Evolutionary conservation across 2,329 filamentous ascomycete genomes (phyloP).

Genomic region (Trichoderma semiorbis): DNA sequence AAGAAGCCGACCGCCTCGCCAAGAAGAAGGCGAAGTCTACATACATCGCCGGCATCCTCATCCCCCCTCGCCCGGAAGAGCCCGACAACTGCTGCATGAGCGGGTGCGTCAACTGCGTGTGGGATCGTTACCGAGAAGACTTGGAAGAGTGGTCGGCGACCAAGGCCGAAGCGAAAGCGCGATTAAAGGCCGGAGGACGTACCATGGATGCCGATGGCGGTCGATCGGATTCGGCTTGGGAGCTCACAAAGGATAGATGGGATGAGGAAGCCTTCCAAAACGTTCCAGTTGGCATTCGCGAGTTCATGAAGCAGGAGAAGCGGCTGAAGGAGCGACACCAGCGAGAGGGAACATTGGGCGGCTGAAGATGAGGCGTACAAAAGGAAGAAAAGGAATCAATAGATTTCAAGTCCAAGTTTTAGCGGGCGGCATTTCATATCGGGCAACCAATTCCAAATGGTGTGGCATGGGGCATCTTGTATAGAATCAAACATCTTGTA

Average conservation of each 20-base stretch:
- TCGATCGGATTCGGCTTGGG: conserved; percentile 61
- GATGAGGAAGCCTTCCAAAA: conserved; percentile 70
- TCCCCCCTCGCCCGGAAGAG: conserved; percentile 81
- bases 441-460: not conserved
- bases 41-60: conserved; percentile 71
- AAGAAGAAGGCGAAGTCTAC: conserved; percentile 57
- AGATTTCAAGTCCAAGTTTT: not conserved
- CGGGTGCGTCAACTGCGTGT: conserved; percentile 96
- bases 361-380: not conserved
- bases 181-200: conserved; percentile 33
- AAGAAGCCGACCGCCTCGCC: conserved; percentile 59
- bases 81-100: conserved; percentile 99
- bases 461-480: not conserved
- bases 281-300: conserved; percentile 87
- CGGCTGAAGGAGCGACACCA: conserved; percentile 72
- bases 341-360: conserved; percentile 41
- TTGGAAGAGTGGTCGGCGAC: conserved; percentile 80
- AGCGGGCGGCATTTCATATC: not conserved
- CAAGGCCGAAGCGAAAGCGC: conserved; percentile 59
- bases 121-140: conserved; percentile 88
- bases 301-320: conserved; percentile 98
- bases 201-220: conserved; percentile 78
- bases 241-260: conserved; percentile 50
- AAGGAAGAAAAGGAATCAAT: not conserved
- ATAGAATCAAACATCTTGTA: not conserved